phyloP scores from a whole-genome alignment of 768 basidiomycete species.

The Hysterangium stoloniferum region DNA sequence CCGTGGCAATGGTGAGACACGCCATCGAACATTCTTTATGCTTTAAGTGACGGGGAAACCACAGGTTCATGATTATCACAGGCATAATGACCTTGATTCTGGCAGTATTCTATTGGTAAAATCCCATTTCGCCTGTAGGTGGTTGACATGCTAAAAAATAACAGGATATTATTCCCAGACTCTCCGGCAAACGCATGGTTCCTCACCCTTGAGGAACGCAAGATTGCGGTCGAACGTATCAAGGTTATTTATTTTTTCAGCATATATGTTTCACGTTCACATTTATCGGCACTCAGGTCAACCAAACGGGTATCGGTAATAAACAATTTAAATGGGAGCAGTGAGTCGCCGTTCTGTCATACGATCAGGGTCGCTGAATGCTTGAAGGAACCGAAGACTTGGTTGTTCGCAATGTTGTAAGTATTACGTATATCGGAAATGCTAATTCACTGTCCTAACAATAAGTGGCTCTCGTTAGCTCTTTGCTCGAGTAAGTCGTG shows the following conservation, averaged over 20 bases:
- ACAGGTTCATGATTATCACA: slow-evolving; percentile 67
- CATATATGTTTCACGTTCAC: neutral
- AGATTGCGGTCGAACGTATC: slow-evolving; percentile 54
- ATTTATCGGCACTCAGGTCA: slow-evolving; percentile 32
- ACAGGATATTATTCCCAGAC: slow-evolving; percentile 63
- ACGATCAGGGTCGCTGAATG: slow-evolving; percentile 56
- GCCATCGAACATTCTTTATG: too few relatives aligned
- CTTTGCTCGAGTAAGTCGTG: slow-evolving; percentile 8
- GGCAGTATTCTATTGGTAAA: slow-evolving; percentile 51
- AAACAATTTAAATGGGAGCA: slow-evolving; percentile 76
- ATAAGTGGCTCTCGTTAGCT: slow-evolving; percentile 1
- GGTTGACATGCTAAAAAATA: neutral
- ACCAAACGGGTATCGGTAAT: slow-evolving; percentile 78
- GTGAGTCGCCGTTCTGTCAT: slow-evolving; percentile 33
- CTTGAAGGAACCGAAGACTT: slow-evolving; percentile 60
- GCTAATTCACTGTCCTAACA: neutral
- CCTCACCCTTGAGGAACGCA: slow-evolving; percentile 56
- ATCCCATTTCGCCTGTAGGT: too few relatives aligned
- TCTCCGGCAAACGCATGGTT: slow-evolving; percentile 73
- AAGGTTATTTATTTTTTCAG: too few relatives aligned
- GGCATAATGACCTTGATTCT: slow-evolving; percentile 49
- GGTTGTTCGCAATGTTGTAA: slow-evolving; percentile 66
- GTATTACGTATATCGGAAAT: slow-evolving; percentile 33
- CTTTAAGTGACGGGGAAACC: neutral
- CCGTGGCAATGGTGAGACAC: slow-evolving; percentile 71